Evolutionary conservation across 2,329 filamentous ascomycete species (phyloP).

Genomic region (Sporothrix brasiliensis): DNA sequence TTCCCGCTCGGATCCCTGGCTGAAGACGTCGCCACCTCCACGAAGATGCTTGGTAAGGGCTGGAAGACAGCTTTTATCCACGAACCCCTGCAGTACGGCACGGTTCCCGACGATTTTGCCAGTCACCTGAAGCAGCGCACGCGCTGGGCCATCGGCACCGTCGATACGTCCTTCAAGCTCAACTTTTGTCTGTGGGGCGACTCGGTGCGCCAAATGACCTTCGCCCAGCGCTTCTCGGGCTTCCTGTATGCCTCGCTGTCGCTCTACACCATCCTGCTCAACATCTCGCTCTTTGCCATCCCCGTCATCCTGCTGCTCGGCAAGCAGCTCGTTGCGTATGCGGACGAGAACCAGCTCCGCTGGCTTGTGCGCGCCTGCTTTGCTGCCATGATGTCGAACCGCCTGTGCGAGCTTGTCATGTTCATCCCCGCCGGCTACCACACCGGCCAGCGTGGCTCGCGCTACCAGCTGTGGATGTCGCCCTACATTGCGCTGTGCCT

Average conservation of each 20-base stretch:
- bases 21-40: conserved; percentile 64
- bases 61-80: conserved; percentile 65
- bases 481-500: conserved; percentile 63
- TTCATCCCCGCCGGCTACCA: conserved; percentile 63
- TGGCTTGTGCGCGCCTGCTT: conserved; percentile 62
- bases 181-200: conserved; percentile 62
- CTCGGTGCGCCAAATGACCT: conserved; percentile 55
- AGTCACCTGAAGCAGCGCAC: conserved; percentile 61
- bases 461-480: conserved; percentile 65
- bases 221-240: conserved; percentile 61
- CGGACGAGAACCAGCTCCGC: conserved; percentile 55
- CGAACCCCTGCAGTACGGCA: conserved; percentile 63
- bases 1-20: conserved; percentile 63
- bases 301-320: conserved; percentile 60
- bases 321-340: conserved; percentile 60
- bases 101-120: conserved; percentile 59
- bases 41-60: conserved; percentile 60
- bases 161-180: conserved; percentile 63
- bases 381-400: conserved; percentile 53
- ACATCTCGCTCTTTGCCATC: conserved; percentile 59
- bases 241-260: conserved; percentile 58
- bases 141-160: conserved; percentile 59
- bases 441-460: conserved; percentile 59
- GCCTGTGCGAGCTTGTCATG: conserved; percentile 61
- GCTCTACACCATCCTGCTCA: conserved; percentile 49